A percentile compares a stretch with the other conserved stretches of the same genome.
Evolutionary conservation across 1,139 yeast genomes (phyloP).

Genomic region (Sporopachydermia cereana): DNA sequence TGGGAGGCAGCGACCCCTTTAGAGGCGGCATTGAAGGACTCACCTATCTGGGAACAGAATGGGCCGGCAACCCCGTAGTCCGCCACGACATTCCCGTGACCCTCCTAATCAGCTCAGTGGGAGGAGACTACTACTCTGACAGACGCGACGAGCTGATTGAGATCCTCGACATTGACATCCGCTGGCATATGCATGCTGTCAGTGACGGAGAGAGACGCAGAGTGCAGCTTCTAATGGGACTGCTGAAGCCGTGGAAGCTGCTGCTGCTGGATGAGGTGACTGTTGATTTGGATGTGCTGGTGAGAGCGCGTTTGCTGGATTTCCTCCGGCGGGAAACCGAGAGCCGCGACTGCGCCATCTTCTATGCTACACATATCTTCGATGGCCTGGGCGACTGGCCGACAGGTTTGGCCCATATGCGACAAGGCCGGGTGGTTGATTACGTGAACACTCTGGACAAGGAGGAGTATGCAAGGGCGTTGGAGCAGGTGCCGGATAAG

Average conservation of each 20-base stretch:
- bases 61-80: slow-evolving; percentile 90
- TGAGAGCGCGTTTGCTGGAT: slow-evolving; percentile 58
- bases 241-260: slow-evolving; percentile 80
- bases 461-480: slow-evolving; percentile 9
- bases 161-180: slow-evolving; percentile 71
- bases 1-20: slow-evolving; percentile 86
- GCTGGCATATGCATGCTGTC: slow-evolving; percentile 86
- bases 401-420: slow-evolving; percentile 68
- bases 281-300: slow-evolving; percentile 89
- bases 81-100: slow-evolving; percentile 84
- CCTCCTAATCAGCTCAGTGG: slow-evolving; percentile 66
- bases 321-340: slow-evolving; percentile 65
- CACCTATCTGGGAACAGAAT: slow-evolving; percentile 93
- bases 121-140: slow-evolving; percentile 63
- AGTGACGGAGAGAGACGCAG: slow-evolving; percentile 94
- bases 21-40: slow-evolving; percentile 47
- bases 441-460: slow-evolving; percentile 9
- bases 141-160: slow-evolving; percentile 67
- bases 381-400: slow-evolving; percentile 93
- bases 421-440: slow-evolving; percentile 43
- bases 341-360: slow-evolving; percentile 52
- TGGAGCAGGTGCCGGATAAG: slow-evolving; percentile 9
- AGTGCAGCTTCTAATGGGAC: slow-evolving; percentile 89
- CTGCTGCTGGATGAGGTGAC: slow-evolving; percentile 88
- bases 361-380: slow-evolving; percentile 93